Conservation (phyloP, 768 basidiomycete genomes). For the Russula sp. region DNA sequence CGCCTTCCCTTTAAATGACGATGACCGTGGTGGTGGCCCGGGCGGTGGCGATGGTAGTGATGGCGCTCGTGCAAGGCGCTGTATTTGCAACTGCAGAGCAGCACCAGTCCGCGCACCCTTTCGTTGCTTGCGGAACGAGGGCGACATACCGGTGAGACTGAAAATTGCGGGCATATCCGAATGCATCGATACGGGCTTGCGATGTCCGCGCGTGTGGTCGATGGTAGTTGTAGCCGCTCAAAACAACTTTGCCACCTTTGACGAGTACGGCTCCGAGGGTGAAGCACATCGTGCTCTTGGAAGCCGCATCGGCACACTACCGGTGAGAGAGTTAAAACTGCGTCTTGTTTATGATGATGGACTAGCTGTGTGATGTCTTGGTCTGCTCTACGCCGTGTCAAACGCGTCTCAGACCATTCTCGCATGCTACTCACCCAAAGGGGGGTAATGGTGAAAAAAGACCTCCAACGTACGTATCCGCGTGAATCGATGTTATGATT, state of each 20-base stretch:
- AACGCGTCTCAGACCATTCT: too few species aligned
- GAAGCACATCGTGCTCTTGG: slow-evolving; percentile 51
- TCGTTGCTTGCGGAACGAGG: slow-evolving; percentile 54
- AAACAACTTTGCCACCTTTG: slow-evolving; percentile 56
- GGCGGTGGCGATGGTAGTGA: too few species aligned
- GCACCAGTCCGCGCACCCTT: slow-evolving; percentile 36
- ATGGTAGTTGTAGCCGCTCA: slow-evolving; percentile 53
- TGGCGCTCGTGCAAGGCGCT: neutral
- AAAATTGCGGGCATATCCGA: slow-evolving; percentile 61
- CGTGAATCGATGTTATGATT: neutral
- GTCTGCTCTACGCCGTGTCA: neutral
- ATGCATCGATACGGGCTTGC: slow-evolving; percentile 53
- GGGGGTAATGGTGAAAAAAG: too few species aligned
- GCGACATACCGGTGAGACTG: slow-evolving; percentile 49
- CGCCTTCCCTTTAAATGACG: slow-evolving; percentile 28
- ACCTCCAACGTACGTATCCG: neutral
- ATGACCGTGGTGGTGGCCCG: slow-evolving; percentile 12
- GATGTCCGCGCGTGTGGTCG: slow-evolving; percentile 43
- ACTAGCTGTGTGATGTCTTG: neutral
- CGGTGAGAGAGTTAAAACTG: slow-evolving; percentile 52
- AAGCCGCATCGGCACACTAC: slow-evolving; percentile 49
- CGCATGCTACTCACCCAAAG: too few species aligned
- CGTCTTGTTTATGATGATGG: slow-evolving; percentile 44
- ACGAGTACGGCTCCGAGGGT: slow-evolving; percentile 49
- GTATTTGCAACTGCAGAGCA: slow-evolving; percentile 27